Conservation (phyloP, 2,329 filamentous ascomycete species). For the Trichoderma sp. region DNA sequence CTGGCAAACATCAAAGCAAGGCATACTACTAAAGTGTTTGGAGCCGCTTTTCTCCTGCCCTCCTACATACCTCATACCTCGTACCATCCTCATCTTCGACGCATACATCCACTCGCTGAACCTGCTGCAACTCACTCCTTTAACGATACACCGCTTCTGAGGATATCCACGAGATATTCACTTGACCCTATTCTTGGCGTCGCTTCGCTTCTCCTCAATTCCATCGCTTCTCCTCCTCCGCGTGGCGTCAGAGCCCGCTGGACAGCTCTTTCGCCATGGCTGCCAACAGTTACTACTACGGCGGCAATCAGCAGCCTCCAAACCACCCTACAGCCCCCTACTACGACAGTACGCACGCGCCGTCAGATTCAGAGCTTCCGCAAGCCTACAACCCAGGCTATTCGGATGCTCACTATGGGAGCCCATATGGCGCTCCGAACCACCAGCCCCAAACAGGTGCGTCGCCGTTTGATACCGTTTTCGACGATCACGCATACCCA, state of each 20-base stretch:
- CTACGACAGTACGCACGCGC: constrained; percentile 38
- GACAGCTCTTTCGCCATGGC: constrained; percentile 48
- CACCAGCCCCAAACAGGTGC: constrained; percentile 36
- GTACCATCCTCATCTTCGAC: not conserved
- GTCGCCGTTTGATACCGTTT: constrained; percentile 63
- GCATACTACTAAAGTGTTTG: not conserved
- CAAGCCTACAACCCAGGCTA: constrained; percentile 36
- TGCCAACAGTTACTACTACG: constrained; percentile 63
- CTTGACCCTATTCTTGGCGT: not conserved
- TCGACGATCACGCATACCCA: constrained; percentile 66
- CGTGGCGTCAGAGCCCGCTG: constrained; percentile 7
- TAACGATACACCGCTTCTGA: not conserved
- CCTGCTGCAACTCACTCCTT: not conserved
- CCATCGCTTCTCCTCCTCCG: not conserved
- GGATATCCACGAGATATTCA: not conserved
- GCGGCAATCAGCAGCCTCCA: constrained; percentile 36
- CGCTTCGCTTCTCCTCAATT: not conserved
- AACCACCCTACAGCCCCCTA: constrained; percentile 42
- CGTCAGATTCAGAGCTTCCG: constrained; percentile 38
- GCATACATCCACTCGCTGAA: not conserved
- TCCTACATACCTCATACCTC: not conserved
- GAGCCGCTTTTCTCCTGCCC: constrained; percentile 4
- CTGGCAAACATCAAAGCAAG: constrained; percentile 6
- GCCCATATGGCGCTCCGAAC: constrained; percentile 31
- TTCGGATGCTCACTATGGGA: constrained; percentile 18